Base-by-base conservation (phyloP, 2,329 filamentous ascomycete genomes). In the Diaporthe ampelina region DNA sequence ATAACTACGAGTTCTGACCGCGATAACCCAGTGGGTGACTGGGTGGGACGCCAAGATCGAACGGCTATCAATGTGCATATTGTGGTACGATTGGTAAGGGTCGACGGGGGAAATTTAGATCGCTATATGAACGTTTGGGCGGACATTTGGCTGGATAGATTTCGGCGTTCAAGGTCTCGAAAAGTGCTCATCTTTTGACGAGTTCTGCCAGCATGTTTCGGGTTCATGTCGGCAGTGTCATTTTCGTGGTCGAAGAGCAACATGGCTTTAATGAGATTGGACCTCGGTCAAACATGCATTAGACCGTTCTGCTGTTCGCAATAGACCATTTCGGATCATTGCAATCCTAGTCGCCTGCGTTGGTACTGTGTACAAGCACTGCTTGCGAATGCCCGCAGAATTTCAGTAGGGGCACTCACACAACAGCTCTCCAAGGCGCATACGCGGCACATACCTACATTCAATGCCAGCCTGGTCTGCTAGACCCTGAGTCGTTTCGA, bases 161-260 rank as follows among this genome's bases (percentile, higher is more conserved):
- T 24, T 57, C 35, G 70, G 73, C 70, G 70, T 73, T 73, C 48
- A 56, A 24, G 73, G 67, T 50, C 32, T 72, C 29, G 45, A 65
- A 70, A 58, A 74, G 32, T 50, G 24, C 9, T 35, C 32, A 24
- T 40, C 63, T 72, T 63, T 43, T 54, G 57, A 72, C 43, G 32
- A 43, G n/a, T 56, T 37, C 69, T 35, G 54, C 70, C 45, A 54
- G 45, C 37, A 45, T 17, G 45, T 63, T 72, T 17, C 26, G 59
- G 59, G 26, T 54, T 40, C 26, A 37, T 40, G 15, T 54, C 35
- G 45, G 32, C 63, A 54, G 13, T 40, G 13, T 52, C 63, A 43
- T 52, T 37, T 50, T 21, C 45, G 17, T 37, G 63, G 29, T 29
- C 45, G n/a, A 54, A 40, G 29, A n/a, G 17, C 40, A 52, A 45